Conservation (phyloP, 1,284 basidiomycete genomes). For the Ustilago loliicola region DNA sequence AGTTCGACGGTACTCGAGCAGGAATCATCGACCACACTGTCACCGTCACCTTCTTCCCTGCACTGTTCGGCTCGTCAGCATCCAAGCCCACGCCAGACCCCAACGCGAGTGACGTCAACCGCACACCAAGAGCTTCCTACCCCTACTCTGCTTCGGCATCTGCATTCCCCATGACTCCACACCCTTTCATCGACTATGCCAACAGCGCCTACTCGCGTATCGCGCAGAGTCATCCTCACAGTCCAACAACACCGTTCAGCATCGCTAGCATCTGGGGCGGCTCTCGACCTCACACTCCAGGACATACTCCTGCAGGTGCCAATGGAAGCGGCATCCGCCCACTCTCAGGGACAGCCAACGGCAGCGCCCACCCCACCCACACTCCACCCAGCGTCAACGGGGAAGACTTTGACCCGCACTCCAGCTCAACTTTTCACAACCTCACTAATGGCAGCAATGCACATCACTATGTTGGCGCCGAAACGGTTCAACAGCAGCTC, state of each 20-base stretch:
- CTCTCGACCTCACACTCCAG: slow-evolving; percentile 60
- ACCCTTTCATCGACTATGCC: slow-evolving; percentile 65
- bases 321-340: slow-evolving; percentile 41
- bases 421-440: slow-evolving; percentile 16
- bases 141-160: slow-evolving; percentile 35
- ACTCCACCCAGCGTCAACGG: slow-evolving; percentile 63
- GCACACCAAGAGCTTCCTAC: slow-evolving; percentile 42
- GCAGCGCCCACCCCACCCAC: slow-evolving; percentile 27
- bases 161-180: slow-evolving; percentile 60
- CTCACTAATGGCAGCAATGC: slow-evolving; percentile 29
- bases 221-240: slow-evolving; percentile 47
- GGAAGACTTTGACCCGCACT: slow-evolving; percentile 45
- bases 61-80: slow-evolving; percentile 54
- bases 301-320: slow-evolving; percentile 22
- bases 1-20: slow-evolving; percentile 69
- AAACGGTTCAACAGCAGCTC: slow-evolving; percentile 42
- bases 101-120: slow-evolving; percentile 37
- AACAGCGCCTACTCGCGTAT: slow-evolving; percentile 49
- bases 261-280: slow-evolving; percentile 58
- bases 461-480: slow-evolving; percentile 49
- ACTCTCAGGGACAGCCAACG: slow-evolving; percentile 30
- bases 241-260: slow-evolving; percentile 61
- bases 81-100: slow-evolving; percentile 27
- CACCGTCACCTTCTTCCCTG: slow-evolving; percentile 66
- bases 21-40: slow-evolving; percentile 71